Conservation (phyloP, 495 filamentous ascomycete genomes). For the Neurospora terricola region DNA sequence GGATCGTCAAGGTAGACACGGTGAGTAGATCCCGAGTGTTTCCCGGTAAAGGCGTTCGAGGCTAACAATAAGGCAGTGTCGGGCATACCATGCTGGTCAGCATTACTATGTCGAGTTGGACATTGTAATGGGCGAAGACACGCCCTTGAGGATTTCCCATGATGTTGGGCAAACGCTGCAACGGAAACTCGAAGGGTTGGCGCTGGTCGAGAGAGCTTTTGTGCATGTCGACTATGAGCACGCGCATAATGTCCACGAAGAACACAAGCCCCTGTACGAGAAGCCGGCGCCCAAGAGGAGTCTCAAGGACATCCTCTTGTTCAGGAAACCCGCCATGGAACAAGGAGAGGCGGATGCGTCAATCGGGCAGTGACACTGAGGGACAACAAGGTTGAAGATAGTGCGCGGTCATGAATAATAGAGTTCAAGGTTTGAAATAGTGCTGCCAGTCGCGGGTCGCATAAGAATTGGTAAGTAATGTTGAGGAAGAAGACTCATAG, state of each 20-base stretch:
- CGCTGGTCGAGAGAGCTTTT: conserved; percentile 45
- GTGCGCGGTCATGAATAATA: neutral
- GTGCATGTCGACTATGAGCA: conserved; percentile 48
- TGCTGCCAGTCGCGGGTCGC: no score
- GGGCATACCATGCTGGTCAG: conserved; percentile 47
- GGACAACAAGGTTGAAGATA: neutral
- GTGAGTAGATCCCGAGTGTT: conserved; percentile 10
- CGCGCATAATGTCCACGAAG: conserved; percentile 37
- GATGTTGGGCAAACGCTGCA: conserved; percentile 45
- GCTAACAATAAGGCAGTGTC: conserved; percentile 17
- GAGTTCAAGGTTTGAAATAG: no score
- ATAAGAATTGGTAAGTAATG: neutral
- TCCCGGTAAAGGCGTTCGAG: neutral
- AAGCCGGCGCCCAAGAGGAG: conserved; percentile 17
- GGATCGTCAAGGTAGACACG: conserved; percentile 45
- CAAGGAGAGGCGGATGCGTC: neutral
- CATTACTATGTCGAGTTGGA: conserved; percentile 50
- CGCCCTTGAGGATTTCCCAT: conserved; percentile 40
- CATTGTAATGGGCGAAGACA: conserved; percentile 44
- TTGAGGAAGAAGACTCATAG: neutral
- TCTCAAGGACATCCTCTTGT: conserved; percentile 30
- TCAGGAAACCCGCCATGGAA: conserved; percentile 24
- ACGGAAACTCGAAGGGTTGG: conserved; percentile 44
- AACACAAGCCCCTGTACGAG: conserved; percentile 46
- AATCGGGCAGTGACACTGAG: neutral